phyloP scores from a whole-genome alignment of 2,329 filamentous ascomycete species.

The Aspergillus sp. region DNA sequence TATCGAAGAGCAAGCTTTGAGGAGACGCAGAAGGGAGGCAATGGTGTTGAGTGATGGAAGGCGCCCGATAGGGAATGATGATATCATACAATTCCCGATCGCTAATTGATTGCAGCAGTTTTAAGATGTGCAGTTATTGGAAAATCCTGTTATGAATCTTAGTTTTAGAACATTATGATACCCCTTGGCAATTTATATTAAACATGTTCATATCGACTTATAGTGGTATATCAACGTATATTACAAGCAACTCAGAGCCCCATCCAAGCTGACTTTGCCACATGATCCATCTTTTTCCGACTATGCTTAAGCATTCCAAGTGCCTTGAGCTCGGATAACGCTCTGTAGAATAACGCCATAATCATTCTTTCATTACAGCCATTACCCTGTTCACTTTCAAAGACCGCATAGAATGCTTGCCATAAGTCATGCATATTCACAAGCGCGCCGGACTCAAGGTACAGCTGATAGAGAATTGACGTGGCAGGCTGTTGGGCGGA shows the following conservation, averaged over 20 bases:
- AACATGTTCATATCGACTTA: not conserved
- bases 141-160: slow-evolving; percentile 5
- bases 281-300: slow-evolving; percentile 87
- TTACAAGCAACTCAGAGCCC: slow-evolving; percentile 49
- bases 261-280: slow-evolving; percentile 80
- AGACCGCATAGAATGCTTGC: slow-evolving; percentile 60
- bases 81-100: slow-evolving; percentile 70
- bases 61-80: slow-evolving; percentile 67
- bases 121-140: not conserved
- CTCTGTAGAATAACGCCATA: slow-evolving; percentile 79
- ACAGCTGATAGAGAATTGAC: slow-evolving; percentile 62
- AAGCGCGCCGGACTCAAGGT: slow-evolving; percentile 61
- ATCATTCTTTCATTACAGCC: slow-evolving; percentile 34
- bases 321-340: slow-evolving; percentile 77
- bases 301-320: slow-evolving; percentile 87
- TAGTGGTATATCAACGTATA: slow-evolving; percentile 9
- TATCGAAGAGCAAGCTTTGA: slow-evolving; percentile 64
- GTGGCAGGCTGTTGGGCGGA: slow-evolving; percentile 58
- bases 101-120: slow-evolving; percentile 26
- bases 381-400: slow-evolving; percentile 36
- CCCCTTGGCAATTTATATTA: slow-evolving; percentile 21
- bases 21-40: slow-evolving; percentile 77
- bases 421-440: slow-evolving; percentile 64
- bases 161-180: slow-evolving; percentile 30
- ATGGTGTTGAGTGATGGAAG: slow-evolving; percentile 91